phyloP scores from a whole-genome alignment of 768 basidiomycete species.

The Hebeloma cylindrosporum region DNA sequence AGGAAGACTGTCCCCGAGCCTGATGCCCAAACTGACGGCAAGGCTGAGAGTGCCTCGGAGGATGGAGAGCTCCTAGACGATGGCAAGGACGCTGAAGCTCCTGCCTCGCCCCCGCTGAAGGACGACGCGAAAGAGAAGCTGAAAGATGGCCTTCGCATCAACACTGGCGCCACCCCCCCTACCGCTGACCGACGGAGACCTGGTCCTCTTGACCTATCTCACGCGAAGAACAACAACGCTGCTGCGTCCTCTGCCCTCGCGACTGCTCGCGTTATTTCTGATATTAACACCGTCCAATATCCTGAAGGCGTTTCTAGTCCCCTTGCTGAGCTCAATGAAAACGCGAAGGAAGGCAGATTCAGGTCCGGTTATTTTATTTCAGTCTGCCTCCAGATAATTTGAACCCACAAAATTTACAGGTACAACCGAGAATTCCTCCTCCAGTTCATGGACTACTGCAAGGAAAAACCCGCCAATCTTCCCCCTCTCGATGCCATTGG shows the following conservation, averaged over 20 bases:
- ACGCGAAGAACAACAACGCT: conserved; percentile 41
- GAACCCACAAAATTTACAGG: conserved; percentile 38
- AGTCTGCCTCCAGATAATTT: not conserved
- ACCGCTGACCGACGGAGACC: conserved; percentile 49
- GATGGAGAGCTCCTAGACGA: conserved; percentile 26
- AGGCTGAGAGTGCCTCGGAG: conserved; percentile 20
- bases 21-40: conserved; percentile 32
- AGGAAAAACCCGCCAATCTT: conserved; percentile 89
- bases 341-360: conserved; percentile 87
- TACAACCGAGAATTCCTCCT: conserved; percentile 98
- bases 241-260: conserved; percentile 66
- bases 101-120: conserved; percentile 31
- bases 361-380: conserved; percentile 44
- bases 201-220: conserved; percentile 69
- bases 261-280: conserved; percentile 83
- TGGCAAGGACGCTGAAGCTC: conserved; percentile 16
- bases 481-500: conserved; percentile 91
- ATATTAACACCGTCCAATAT: conserved; percentile 75
- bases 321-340: conserved; percentile 77
- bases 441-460: conserved; percentile 94
- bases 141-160: conserved; percentile 65
- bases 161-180: conserved; percentile 49
- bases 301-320: conserved; percentile 85
- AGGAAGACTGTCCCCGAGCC: conserved; percentile 32
- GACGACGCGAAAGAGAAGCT: conserved; percentile 44